Evolutionary conservation across 148 eudicot genomes (phyloP), one percentile per base, ranked within the genome.

Genomic region (Spergularia marina): DNA sequence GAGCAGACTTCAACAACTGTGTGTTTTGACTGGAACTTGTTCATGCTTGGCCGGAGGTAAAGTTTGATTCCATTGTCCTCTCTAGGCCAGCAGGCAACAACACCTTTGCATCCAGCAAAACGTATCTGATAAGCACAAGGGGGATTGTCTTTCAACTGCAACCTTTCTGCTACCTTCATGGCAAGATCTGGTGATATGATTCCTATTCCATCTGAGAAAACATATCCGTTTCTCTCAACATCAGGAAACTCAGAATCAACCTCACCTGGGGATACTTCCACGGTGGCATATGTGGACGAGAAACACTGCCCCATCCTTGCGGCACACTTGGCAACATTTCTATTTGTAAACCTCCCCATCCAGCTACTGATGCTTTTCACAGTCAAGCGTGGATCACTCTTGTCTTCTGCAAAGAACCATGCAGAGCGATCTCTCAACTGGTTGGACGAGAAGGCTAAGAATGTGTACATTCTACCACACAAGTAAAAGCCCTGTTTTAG

Each of bases 301-400:
- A 94, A 94, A 68, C 96, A 94, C 54, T 85, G 91, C 10, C 97
- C 98, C 96, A 91, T 91, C 79, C 98, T 84, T 14, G 98, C 98
- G 16, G 98, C 97, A 84, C 97, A 94, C 62, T 94, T 94, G 0
- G 98, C 98, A 23, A 86, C 77, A 44, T 88, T 91, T 71, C 68
- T 73, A 53, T 87, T 78, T 0, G 60, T 60, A 71, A 94, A 94
- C 70, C 65, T 84, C 4, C 98, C 98, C 98, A 91, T 94, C 98
- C 96, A 94, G 3, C 14, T 74, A 75, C 57, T 74, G n/a, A 94
- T 86, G 55, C 11, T 49, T 8, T 1, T 9, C 1, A 86, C 91
- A 0, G 74, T 73, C 34, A 80, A 67, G n/a, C 53, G 57, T 12
- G 47, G 55, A 56, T 80, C 69, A 15, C 41, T 82, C 74, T 73